Base-by-base conservation (phyloP, 139 green algal genomes). In the Mesostigma viride region DNA sequence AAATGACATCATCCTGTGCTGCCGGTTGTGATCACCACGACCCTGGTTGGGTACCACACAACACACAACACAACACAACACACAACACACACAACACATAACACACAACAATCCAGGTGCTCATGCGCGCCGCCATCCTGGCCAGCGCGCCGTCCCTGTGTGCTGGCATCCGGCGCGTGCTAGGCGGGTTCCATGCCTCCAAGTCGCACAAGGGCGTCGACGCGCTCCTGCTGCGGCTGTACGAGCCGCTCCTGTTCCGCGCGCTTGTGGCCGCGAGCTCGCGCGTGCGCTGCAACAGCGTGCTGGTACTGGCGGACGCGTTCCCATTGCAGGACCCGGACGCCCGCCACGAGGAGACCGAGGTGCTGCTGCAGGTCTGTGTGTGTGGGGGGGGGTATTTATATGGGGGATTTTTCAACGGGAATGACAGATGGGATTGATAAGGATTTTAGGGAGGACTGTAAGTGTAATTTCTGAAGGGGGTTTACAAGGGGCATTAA, bases 241-340 rank as follows among this genome's bases (percentile, higher is more conserved):
- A 90, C 59, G 74, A 84, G 71, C 88, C 88, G 0, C 82, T 95
- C 69, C 71, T 95, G 26, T 91, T 91, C 58, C 58, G 72, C 0
- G 75, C 75, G 0, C 71, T 91, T 45, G 70, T 73, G 0, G 87
- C 81, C 0, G 79, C 85, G 47, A 95, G 94, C 71, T 51, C 80
- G 0, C 73, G 62, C 2, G 83, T 95, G 31, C 83, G 88, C 0
- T 71, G 79, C 65, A 94, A 94, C 44, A 79, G 84, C 4, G 66
- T 91, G 67, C 58, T 79, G 35, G 65, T 91, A 30, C 66, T 95
- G 33, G 35, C 82, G 3, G 86, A 86, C n/a, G 80, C 83, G 0
- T 95, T 95, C 64, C 88, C 88, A 0, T 72, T 95, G 6, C 71
- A 84, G 69, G 65, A 79, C 53, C 76, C 69, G 0, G 62, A 68